Base-by-base conservation (phyloP, 768 basidiomycete species). In the Butyriboletus loyo region DNA sequence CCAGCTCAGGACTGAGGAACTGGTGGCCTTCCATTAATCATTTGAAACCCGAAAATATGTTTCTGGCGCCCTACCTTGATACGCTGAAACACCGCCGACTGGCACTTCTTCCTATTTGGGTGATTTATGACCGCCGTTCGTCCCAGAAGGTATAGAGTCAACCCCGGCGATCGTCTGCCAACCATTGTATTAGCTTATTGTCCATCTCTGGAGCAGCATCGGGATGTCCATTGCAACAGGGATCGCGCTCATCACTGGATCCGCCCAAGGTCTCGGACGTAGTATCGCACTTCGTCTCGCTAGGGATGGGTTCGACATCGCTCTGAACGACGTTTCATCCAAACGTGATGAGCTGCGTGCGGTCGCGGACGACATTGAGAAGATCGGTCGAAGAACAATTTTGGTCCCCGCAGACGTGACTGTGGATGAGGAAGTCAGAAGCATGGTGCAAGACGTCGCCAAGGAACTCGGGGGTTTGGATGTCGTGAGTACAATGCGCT, bases 391-490 rank as follows among this genome's bases (percentile, higher is more conserved):
- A 19, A 60, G 59, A 28, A 60, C 62, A 0, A 32, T 57, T 5
- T 19, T 57, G 2, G 59, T 68, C 0, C 35, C 63, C 3, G 77
- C 67, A 0, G 77, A 81, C 53, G 75, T 81, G 4, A 66, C 68
- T 8, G 43, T 61, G 0, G 78, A 81, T 42, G 55, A 53, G 2
- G 67, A 77, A 5, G 79, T 82, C 4, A 63, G 73, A 46, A 52
- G 15, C 5, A 67, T 80, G 64, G 66, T 82, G 3, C 62, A 69
- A 24, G 53, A 54, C 3, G 62, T 63, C 15, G 65, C 63, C 15
- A 43, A 59, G 5, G 58, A 58, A 27, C 60, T 79, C 5, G 79
- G 78, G 1, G 60, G 72, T 5, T 56, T 82, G 24, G 76, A 80
- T 54, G 76, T 78, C 22, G 79, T 78, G 43, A 57, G 78, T 59